Evolutionary conservation across 345 rosid species (phyloP).

Genomic region (Acer negundo): DNA sequence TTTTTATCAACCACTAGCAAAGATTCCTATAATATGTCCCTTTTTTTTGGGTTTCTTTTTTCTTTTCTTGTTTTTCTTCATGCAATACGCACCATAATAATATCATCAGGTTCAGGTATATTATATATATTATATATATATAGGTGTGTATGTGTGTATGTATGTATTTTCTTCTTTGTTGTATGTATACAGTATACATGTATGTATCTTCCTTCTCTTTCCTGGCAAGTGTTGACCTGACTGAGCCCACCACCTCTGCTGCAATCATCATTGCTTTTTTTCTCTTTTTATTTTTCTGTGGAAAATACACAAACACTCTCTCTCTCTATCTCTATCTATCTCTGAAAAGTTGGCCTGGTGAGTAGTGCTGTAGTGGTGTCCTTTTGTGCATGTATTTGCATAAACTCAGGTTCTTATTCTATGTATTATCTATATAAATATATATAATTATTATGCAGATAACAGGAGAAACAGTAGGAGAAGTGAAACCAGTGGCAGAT

Average conservation of each 20-base stretch:
- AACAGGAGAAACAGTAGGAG: constrained; percentile 79
- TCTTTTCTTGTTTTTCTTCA: not conserved
- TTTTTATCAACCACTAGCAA: constrained; percentile 26
- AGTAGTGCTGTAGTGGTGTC: constrained; percentile 5
- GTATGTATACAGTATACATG: not conserved
- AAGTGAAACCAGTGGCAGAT: constrained; percentile 77
- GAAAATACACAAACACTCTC: not conserved
- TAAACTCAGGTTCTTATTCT: constrained; percentile 4
- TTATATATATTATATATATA: no score
- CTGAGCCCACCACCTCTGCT: constrained; percentile 37
- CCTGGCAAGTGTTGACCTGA: not conserved
- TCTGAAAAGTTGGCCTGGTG: constrained; percentile 4
- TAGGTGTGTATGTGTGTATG: no score
- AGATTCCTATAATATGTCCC: constrained; percentile 23
- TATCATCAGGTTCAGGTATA: not conserved
- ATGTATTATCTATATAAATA: no score
- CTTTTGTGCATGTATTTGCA: constrained; percentile 1
- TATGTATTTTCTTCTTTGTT: no score
- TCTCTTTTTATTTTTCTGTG: not conserved
- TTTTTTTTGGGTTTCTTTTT: constrained; percentile 2
- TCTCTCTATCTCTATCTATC: not conserved
- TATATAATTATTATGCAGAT: constrained; percentile 43
- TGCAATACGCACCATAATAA: not conserved
- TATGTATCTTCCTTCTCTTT: constrained; percentile 4
- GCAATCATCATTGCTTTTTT: constrained; percentile 29